phyloP scores from a whole-genome alignment of 345 rosid genomes.

The Populus nigra region DNA sequence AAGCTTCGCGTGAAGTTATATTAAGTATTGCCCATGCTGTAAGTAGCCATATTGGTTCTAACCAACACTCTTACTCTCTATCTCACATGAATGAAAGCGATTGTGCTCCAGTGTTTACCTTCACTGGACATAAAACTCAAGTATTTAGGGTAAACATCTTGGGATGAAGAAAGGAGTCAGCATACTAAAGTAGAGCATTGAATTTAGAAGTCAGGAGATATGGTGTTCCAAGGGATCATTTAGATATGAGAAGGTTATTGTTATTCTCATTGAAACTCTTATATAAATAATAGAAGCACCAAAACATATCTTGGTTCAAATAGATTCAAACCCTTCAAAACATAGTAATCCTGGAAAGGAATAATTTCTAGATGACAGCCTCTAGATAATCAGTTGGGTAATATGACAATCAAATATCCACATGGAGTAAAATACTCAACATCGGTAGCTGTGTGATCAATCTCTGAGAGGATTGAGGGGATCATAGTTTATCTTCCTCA shows the following conservation, averaged over 20 bases:
- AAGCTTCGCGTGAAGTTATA: conserved; percentile 70
- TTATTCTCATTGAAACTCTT: background rate
- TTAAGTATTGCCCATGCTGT: conserved; percentile 83
- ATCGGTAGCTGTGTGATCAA: background rate
- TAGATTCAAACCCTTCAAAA: background rate
- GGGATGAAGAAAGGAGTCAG: background rate
- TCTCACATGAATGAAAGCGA: background rate
- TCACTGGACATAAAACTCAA: background rate
- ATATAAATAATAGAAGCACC: background rate
- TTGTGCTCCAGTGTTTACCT: background rate
- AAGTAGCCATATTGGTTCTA: conserved; percentile 21
- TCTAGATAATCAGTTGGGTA: background rate
- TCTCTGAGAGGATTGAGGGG: background rate
- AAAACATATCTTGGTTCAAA: background rate
- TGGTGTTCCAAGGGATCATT: background rate
- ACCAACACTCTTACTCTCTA: background rate
- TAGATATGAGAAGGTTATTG: background rate
- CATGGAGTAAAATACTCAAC: background rate
- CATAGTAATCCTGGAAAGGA: background rate
- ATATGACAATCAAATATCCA: background rate
- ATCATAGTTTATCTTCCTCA: background rate
- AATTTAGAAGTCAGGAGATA: background rate
- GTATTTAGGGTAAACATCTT: background rate
- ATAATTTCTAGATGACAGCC: background rate
- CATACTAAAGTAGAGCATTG: background rate